Percentiles rank a stretch among this genome's conserved stretches.
phyloP scores from a whole-genome alignment of 2,329 filamentous ascomycete genomes.

The Myriosclerotinia scirpicola region DNA sequence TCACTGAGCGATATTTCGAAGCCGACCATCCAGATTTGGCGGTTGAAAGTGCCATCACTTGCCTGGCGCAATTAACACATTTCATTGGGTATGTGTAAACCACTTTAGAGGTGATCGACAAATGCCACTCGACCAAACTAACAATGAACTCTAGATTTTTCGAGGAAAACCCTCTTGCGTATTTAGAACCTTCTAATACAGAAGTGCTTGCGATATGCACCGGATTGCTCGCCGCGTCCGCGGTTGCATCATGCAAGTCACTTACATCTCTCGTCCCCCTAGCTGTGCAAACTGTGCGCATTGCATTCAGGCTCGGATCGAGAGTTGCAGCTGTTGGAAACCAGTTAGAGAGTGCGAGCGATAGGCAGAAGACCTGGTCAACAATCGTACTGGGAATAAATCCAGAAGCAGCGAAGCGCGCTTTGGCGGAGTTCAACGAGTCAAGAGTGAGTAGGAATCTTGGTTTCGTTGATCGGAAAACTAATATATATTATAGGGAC shows the following conservation, averaged over 20 bases:
- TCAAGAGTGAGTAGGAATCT: conserved; percentile 7
- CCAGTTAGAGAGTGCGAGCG: conserved; percentile 26
- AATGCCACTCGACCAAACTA: not conserved
- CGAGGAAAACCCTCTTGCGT: conserved; percentile 18
- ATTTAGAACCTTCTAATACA: conserved; percentile 18
- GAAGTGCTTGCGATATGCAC: conserved; percentile 36
- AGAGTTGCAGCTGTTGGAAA: conserved; percentile 36
- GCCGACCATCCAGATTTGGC: conserved; percentile 58
- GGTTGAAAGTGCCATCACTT: conserved; percentile 63
- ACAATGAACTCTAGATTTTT: conserved; percentile 18
- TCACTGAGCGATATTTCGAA: conserved; percentile 63
- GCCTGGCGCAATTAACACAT: conserved; percentile 64
- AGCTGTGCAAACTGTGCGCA: conserved; percentile 39
- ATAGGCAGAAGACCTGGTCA: conserved; percentile 30
- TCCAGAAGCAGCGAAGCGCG: conserved; percentile 26
- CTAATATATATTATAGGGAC: conserved; percentile 19
- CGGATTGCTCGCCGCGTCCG: conserved; percentile 40
- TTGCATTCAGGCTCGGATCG: conserved; percentile 40
- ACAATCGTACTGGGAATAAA: conserved; percentile 29
- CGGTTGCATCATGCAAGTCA: conserved; percentile 38
- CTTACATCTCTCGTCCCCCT: conserved; percentile 38
- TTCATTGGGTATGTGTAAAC: conserved; percentile 61
- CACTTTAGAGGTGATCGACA: not conserved
- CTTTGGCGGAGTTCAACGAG: conserved; percentile 29
- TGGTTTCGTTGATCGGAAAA: not conserved